A percentile compares a stretch with the other conserved stretches of the same genome.
phyloP scores from a whole-genome alignment of 176 grass and related monocot genomes.

The Oryza longistaminata region DNA sequence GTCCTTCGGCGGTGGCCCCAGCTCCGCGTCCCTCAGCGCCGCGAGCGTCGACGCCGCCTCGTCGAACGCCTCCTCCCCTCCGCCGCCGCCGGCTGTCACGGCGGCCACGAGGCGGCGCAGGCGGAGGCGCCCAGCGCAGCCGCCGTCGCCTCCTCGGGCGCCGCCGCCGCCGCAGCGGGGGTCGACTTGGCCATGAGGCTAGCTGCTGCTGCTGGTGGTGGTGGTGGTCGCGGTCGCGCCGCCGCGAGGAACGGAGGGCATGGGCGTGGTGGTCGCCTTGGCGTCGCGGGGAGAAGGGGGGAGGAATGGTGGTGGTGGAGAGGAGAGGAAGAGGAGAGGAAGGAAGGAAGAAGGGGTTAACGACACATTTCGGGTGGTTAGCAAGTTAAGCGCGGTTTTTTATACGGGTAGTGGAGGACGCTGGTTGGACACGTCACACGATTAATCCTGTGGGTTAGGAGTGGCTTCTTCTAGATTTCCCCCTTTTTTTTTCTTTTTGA shows the following conservation, averaged over 20 bases:
- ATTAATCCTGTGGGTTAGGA: background rate
- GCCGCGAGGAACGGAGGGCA: constrained; percentile 1
- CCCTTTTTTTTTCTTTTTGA: too few relatives aligned
- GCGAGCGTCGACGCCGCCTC: constrained; percentile 52
- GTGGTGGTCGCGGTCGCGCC: background rate
- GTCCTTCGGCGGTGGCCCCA: constrained; percentile 27
- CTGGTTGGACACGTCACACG: constrained; percentile 5
- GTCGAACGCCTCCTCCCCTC: constrained; percentile 49
- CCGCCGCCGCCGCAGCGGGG: constrained; percentile 29
- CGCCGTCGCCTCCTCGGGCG: constrained; percentile 21
- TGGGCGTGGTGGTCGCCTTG: background rate
- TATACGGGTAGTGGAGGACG: constrained; percentile 12
- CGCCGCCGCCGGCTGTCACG: constrained; percentile 40
- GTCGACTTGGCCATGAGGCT: constrained; percentile 29
- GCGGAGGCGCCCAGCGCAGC: constrained; percentile 48
- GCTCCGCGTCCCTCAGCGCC: constrained; percentile 46
- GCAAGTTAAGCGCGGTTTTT: background rate
- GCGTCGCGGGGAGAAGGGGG: background rate
- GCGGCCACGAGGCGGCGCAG: constrained; percentile 49
- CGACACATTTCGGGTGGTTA: background rate
- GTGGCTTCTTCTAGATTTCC: too few relatives aligned
- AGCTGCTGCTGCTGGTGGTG: background rate
- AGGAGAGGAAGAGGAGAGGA: background rate
- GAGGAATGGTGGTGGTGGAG: background rate
- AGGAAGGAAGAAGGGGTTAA: background rate